Evolutionary conservation across 2,329 filamentous ascomycete species (phyloP), one percentile per base, ranked within the genome.

Genomic region (Chrysosporium keratinophilum): DNA sequence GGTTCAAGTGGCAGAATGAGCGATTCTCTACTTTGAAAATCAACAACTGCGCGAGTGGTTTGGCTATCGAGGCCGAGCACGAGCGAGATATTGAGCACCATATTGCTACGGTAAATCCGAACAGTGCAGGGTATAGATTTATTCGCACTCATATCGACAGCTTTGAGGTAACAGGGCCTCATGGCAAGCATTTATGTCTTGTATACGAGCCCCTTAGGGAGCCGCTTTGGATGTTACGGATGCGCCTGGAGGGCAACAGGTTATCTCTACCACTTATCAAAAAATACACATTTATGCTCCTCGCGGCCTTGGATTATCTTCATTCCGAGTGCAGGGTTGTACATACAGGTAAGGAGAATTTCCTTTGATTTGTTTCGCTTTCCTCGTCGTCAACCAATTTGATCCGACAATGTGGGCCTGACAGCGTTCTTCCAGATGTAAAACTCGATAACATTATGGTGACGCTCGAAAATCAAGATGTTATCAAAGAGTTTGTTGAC

Each of bases 391-490:
- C 23, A 28, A 28, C 23, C 23, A 14, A 19, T 28, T 28, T 7
- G 23, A 28, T 28, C n/a, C 23, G 23, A 28, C 3, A 7, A 28
- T 7, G 7, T 28, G 23, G n/a, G 23, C 31, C 37, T 40, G 17
- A 40, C 37, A 40, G 4, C 17, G 15, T 45, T 10, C 4, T 4
- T 19, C 11, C 11, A 45, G 68, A 71, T 54, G 62, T 70, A 39
- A 71, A 70, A 45, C 63, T 66, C 0, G 64, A 68, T 51, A 71
- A 71, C 52, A 67, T 71, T 31, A 60, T 70, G 43, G 57, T 65
- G 58, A 59, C 58, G 2, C 53, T 64, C 1, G 61, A 59, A n/a
- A 51, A 60, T 19, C 52, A 58, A 31, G 55, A 52, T 5, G 20
- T 35, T 23, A 54, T 64, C 23, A 57, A 63, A 31, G 52, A 55